Base-by-base conservation (phyloP, 2,329 filamentous ascomycete genomes). In the Phaeosphaeriaceae sp. region DNA sequence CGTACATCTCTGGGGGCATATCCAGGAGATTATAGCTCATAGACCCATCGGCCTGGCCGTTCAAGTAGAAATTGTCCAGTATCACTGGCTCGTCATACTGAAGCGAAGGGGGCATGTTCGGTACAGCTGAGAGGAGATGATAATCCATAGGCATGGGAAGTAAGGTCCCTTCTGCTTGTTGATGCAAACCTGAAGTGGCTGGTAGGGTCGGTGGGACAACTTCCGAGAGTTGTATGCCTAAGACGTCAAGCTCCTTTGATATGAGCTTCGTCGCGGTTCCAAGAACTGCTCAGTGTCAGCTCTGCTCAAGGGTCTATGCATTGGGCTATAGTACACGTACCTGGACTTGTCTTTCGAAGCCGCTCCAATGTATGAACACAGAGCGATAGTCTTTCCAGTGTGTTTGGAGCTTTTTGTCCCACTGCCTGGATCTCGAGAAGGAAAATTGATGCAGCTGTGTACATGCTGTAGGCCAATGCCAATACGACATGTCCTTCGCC, bases 1-100 rank as follows among this genome's bases (percentile, higher is more conserved):
- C 54, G 30, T 55, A 63, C 51, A 60, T 58, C 30, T 63, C 60
- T 1, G 44, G 49, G 13, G 60, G 53, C 58, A 63, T 63, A 28
- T 63, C 58, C 28, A 60, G 43, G 17, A 58, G 30, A 19, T 58
- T 60, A 48, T 58, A 58, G 48, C 48, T 55, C 43, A 46, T 49
- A 11, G 51, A 49, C 15, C 59, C 58, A 13, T 50, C 35, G 35
- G 35, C 43, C 23, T 58, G 35, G 17, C 55, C 40, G 13, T 44
- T 50, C 24, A 59, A 21, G 32, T 59, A 62, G 7, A 50, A 52
- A 1, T 32, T 24, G 19, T 58, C 52, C 1, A 53, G 52, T 17
- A 50, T 19, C n/a, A 58, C 46, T 30, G 55, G 21, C 9, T 44
- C 48, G 32, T 56, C 54, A 7, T 28, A 42, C 7, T 54, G 44